Percentiles rank a stretch among this genome's conserved stretches.
Evolutionary conservation across 192 early-diverging fungal species (phyloP).

Genomic region (Cetraspora pellucida): DNA sequence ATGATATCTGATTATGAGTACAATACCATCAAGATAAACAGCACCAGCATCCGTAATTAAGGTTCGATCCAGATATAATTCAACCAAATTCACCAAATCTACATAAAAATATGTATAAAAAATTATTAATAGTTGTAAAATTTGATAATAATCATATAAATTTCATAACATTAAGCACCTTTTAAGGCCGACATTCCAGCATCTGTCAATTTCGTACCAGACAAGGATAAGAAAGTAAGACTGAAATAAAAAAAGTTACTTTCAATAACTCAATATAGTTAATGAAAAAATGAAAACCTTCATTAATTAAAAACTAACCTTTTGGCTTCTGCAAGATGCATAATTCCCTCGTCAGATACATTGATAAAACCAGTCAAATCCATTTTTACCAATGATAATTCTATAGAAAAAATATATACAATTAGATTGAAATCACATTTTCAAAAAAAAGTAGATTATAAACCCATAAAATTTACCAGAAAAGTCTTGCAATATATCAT

Average conservation of each 20-base stretch:
- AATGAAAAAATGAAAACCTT: neutral
- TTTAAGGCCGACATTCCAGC: neutral
- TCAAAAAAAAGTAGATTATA: neutral
- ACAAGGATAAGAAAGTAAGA: neutral
- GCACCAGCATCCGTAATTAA: neutral
- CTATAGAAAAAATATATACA: neutral
- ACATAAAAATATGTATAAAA: neutral
- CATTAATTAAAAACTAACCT: neutral
- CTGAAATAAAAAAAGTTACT: neutral
- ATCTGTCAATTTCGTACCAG: constrained; percentile 5
- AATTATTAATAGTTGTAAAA: neutral
- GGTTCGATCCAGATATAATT: constrained; percentile 11
- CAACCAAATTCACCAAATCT: neutral
- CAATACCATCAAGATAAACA: neutral
- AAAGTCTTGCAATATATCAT: constrained; percentile 7
- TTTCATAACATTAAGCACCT: neutral
- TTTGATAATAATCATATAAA: neutral
- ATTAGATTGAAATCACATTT: neutral
- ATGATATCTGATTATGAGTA: neutral
- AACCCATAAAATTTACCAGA: neutral
- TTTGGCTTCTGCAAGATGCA: neutral
- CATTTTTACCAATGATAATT: neutral
- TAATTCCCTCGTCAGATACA: neutral
- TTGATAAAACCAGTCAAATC: neutral
- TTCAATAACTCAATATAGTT: neutral